phyloP scores from a whole-genome alignment of 164 flowering plant species.

The Hamamelis virginiana region DNA sequence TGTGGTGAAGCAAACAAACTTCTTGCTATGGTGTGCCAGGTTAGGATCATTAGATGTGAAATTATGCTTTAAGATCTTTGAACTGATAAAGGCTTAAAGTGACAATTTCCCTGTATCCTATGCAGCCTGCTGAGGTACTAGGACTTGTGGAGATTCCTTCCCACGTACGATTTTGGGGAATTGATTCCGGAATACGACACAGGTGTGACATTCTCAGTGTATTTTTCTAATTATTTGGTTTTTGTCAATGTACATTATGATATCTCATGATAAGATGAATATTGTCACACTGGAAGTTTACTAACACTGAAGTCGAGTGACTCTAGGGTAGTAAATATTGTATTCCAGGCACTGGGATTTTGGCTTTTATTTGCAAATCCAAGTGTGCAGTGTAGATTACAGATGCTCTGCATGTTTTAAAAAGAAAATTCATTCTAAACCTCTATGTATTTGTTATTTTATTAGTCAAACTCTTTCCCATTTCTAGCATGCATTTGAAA shows the following conservation, averaged over 20 bases:
- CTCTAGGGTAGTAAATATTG: too few species aligned
- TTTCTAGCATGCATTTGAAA: too few species aligned
- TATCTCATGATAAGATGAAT: not conserved
- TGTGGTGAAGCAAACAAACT: conserved; percentile 98
- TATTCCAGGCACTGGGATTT: too few species aligned
- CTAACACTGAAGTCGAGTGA: not conserved
- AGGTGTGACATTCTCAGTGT: conserved; percentile 47
- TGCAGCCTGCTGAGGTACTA: conserved; percentile 96
- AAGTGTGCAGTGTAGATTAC: too few species aligned
- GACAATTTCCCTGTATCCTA: conserved; percentile 1
- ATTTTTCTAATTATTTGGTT: not conserved
- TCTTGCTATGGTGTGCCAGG: conserved; percentile 99
- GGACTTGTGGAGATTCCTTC: conserved; percentile 90
- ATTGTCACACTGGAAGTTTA: not conserved
- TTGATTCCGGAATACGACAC: conserved; percentile 98
- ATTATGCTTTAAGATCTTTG: not conserved
- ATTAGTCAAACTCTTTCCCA: too few species aligned
- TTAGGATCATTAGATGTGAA: conserved; percentile 17
- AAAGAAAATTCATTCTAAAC: too few species aligned
- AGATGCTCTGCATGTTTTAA: too few species aligned
- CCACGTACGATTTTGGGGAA: conserved; percentile 92
- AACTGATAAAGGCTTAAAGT: not conserved
- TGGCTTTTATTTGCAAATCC: too few species aligned
- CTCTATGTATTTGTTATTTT: too few species aligned
- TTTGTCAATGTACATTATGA: not conserved